phyloP scores from a whole-genome alignment of 257 asterid species.

The Datura wrightii region DNA sequence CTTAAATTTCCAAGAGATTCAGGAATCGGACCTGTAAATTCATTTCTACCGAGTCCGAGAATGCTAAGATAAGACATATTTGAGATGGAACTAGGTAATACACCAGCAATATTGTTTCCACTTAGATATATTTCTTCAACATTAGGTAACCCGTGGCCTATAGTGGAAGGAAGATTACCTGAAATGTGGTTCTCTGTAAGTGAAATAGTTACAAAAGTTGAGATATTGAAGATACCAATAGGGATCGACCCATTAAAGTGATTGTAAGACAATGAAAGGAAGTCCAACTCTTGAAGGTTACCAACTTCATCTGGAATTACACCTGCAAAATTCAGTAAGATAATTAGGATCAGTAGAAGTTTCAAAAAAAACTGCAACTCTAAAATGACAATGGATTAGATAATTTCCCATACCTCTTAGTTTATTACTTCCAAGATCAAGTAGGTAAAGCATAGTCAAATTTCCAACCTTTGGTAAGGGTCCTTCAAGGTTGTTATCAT shows the following conservation, averaged over 20 bases:
- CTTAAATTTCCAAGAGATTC: constrained; percentile 29
- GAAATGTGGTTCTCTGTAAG: constrained; percentile 39
- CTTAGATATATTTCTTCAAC: constrained; percentile 11
- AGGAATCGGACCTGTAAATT: constrained; percentile 34
- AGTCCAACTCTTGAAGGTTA: constrained; percentile 31
- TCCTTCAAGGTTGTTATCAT: not conserved
- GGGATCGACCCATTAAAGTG: constrained; percentile 41
- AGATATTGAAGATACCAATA: constrained; percentile 38
- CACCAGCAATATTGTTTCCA: constrained; percentile 27
- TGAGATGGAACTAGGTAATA: constrained; percentile 36
- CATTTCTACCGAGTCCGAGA: not conserved
- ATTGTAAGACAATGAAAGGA: constrained; percentile 28
- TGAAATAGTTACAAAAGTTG: constrained; percentile 32
- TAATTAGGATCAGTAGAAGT: too few relatives aligned
- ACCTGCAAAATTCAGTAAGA: constrained; percentile 33
- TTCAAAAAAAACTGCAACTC: not conserved
- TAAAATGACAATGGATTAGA: too few relatives aligned
- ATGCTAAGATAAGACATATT: not conserved
- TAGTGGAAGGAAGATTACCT: constrained; percentile 39
- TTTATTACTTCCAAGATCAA: constrained; percentile 36
- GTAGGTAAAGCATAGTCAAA: constrained; percentile 3
- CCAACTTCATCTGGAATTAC: constrained; percentile 43
- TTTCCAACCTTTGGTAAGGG: not conserved
- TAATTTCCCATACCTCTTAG: constrained; percentile 35
- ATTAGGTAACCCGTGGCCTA: constrained; percentile 30